Conservation (phyloP, 768 basidiomycete genomes). For the Pholiota microspora region DNA sequence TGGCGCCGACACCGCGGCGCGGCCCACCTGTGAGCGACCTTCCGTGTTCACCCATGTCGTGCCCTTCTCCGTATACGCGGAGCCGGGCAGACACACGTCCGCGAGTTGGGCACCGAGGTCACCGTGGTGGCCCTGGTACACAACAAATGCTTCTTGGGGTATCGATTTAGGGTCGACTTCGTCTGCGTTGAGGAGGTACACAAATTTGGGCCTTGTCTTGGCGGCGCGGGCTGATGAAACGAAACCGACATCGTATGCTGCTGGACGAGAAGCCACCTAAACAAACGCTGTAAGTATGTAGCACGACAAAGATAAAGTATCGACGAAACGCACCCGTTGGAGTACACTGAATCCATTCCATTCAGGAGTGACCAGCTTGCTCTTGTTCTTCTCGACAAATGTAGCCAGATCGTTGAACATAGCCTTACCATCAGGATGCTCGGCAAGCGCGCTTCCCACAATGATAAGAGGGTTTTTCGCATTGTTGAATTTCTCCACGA, state of each 20-base stretch:
- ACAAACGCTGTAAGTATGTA: neutral
- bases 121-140: constrained; percentile 98
- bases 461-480: constrained; percentile 93
- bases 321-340: constrained; percentile 67
- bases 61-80: constrained; percentile 90
- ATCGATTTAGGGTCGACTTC: constrained; percentile 88
- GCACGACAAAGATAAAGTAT: neutral
- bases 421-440: constrained; percentile 81
- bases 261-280: constrained; percentile 88
- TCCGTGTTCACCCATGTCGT: constrained; percentile 97
- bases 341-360: constrained; percentile 96
- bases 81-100: constrained; percentile 92
- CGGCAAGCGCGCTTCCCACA: constrained; percentile 82
- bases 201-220: constrained; percentile 81
- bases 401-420: constrained; percentile 76
- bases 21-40: constrained; percentile 86
- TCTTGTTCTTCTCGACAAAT: constrained; percentile 78
- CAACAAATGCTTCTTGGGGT: constrained; percentile 90
- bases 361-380: constrained; percentile 73
- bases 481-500: constrained; percentile 82
- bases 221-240: constrained; percentile 80
- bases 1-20: constrained; percentile 92
- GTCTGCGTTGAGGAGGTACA: constrained; percentile 96
- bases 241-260: constrained; percentile 94
- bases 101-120: constrained; percentile 95